Evolutionary conservation across 2,329 filamentous ascomycete genomes (phyloP).

Genomic region (Geosmithia morbida): DNA sequence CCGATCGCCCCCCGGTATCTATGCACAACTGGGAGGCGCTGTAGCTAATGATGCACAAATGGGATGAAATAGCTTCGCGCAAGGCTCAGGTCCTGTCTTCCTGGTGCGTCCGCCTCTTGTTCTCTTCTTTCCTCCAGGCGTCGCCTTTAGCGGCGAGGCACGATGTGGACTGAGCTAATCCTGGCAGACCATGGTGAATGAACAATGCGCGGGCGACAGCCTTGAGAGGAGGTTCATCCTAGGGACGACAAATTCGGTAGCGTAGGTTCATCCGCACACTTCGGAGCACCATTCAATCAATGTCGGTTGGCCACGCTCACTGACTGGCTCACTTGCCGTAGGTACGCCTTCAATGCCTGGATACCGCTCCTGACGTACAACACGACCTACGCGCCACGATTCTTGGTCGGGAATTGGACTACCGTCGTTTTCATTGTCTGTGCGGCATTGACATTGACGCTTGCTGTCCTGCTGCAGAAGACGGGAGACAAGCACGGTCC

Average conservation of each 20-base stretch:
- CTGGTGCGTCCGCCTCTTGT: background rate
- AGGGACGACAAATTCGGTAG: background rate
- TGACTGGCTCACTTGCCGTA: background rate
- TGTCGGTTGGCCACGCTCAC: too few relatives aligned
- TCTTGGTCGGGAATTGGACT: background rate
- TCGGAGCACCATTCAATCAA: background rate
- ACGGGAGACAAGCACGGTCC: background rate
- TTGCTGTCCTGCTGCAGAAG: background rate
- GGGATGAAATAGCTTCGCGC: background rate
- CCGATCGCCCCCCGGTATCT: background rate
- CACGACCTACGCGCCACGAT: background rate
- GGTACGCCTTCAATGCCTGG: constrained; percentile 1
- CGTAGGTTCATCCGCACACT: background rate
- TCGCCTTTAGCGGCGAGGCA: background rate
- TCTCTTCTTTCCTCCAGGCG: background rate
- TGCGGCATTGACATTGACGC: background rate
- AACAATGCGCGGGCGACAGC: background rate
- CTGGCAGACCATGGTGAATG: background rate
- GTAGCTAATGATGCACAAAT: background rate
- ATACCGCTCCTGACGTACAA: background rate
- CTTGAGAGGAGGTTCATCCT: background rate
- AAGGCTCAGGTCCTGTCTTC: constrained; percentile 1
- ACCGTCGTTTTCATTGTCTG: background rate
- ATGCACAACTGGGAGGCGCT: background rate
- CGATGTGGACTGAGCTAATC: background rate